Base-by-base conservation (phyloP, 441 rosid genomes). In the Lepidium campestre region DNA sequence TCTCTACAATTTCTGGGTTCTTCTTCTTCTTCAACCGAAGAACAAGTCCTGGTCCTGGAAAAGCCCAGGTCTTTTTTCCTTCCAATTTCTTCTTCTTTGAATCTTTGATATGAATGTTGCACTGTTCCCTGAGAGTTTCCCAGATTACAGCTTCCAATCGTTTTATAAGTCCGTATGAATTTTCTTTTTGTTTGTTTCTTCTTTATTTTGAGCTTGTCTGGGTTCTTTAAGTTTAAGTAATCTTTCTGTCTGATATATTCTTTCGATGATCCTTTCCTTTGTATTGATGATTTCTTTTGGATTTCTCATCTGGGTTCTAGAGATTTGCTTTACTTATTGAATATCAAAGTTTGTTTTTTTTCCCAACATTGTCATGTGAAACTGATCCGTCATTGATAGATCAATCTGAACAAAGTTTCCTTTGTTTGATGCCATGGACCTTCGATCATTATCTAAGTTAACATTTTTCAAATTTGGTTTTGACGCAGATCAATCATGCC, bases 401-500 rank as follows among this genome's bases (percentile, higher is more conserved):
- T 47, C 32, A 34, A 15, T 17, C 34, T 15, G 25, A 46, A 61
- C 14, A 45, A 44, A 19, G 46, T 55, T 39, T 50, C 20, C 7
- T 22, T 17, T 67, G 41, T 68, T 27, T 29, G 9, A 9, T 45
- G 36, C 29, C 20, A 7, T 17, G 14, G 20, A 27, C 52, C 31
- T 40, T 61, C 4, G 42, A 58, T 65, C 62, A 57, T 46, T 41
- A 35, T 54, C 49, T 52, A 14, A 66, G 47, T 42, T 54, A 31
- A 71, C 41, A 31, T n/a, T 60, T 34, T 8, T 29, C 34, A 29
- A 15, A 17, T 47, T 52, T 54, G 77, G 37, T 29, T 60, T 62
- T 67, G 62, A 39, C 45, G 48, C 86, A 82, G 91, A 80, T 78
- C 70, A 85, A 77, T 77, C 73, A 80, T 86, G 83, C 79, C 96